These are phyloP conservation scores for Phytophthora megakarya DNA, from an alignment of 352 stramenopile species.

Conservation along the genomic window DNA sequence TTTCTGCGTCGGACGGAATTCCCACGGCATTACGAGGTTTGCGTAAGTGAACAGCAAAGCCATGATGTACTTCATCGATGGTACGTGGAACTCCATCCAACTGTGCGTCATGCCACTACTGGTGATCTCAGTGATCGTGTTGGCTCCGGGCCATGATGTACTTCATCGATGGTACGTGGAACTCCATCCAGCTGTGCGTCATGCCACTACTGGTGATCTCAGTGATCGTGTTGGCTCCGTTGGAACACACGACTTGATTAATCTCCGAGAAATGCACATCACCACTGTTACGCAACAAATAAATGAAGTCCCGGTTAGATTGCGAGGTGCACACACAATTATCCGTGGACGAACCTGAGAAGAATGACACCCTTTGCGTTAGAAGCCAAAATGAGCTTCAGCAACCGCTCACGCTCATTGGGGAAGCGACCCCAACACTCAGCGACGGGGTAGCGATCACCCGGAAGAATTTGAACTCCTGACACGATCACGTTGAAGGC, in stretches of 20 bases:
- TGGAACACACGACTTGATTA: slow-evolving; percentile 90
- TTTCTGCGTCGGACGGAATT: slow-evolving; percentile 66
- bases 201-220: slow-evolving; percentile 93
- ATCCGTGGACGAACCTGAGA: slow-evolving; percentile 55
- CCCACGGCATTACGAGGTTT: slow-evolving; percentile 79
- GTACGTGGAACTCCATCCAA: slow-evolving; percentile 87
- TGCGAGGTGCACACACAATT: not conserved
- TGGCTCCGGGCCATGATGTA: too few species aligned
- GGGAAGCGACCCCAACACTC: slow-evolving; percentile 93
- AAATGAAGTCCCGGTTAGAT: slow-evolving; percentile 34
- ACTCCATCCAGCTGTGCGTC: slow-evolving; percentile 94
- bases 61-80: slow-evolving; percentile 56
- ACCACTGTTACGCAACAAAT: slow-evolving; percentile 51
- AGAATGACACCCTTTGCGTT: slow-evolving; percentile 88
- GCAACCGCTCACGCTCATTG: slow-evolving; percentile 74
- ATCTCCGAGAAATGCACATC: slow-evolving; percentile 95
- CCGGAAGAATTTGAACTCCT: slow-evolving; percentile 88
- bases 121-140: slow-evolving; percentile 86
- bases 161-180: slow-evolving; percentile 57
- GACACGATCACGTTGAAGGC: slow-evolving; percentile 94
- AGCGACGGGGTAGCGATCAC: slow-evolving; percentile 77
- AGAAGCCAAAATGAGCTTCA: slow-evolving; percentile 84
- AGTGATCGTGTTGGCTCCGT: slow-evolving; percentile 62
- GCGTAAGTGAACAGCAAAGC: slow-evolving; percentile 70
- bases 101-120: slow-evolving; percentile 95